A percentile compares a stretch with the other conserved stretches of the same genome.
These are phyloP conservation scores for Plasmopara muralis DNA, from an alignment of 352 stramenopile genomes.

Conservation along the genomic window DNA sequence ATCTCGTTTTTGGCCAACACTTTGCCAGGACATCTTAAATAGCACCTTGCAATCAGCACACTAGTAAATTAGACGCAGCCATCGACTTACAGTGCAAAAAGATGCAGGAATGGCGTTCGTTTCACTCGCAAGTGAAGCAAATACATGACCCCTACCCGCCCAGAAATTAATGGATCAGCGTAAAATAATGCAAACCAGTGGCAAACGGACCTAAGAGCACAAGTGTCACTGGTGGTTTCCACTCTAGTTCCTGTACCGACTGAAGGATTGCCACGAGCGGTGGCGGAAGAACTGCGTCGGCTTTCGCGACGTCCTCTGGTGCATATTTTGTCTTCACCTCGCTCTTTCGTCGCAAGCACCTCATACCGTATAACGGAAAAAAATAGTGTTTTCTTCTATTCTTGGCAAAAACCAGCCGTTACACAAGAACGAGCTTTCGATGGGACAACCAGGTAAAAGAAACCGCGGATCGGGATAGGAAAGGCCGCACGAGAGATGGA, in stretches of 20 bases:
- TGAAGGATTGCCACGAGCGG: constrained; percentile 32
- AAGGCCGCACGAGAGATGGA: constrained; percentile 10
- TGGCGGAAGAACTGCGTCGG: constrained; percentile 19
- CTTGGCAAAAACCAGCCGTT: constrained; percentile 16
- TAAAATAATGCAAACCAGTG: not conserved
- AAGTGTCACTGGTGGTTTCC: constrained; percentile 54
- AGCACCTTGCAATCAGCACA: constrained; percentile 4
- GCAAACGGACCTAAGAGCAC: constrained; percentile 30
- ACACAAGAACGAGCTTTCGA: constrained; percentile 9
- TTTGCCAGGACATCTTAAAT: constrained; percentile 59
- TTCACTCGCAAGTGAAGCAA: constrained; percentile 49
- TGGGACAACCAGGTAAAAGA: constrained; percentile 10
- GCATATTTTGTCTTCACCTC: constrained; percentile 3
- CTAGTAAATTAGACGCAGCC: not conserved
- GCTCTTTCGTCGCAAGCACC: constrained; percentile 21
- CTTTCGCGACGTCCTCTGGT: constrained; percentile 2
- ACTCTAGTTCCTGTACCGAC: constrained; percentile 46
- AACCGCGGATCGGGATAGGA: constrained; percentile 2
- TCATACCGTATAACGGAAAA: constrained; percentile 4
- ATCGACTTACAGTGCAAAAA: constrained; percentile 40
- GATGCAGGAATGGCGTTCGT: constrained; percentile 27
- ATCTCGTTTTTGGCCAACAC: constrained; percentile 35
- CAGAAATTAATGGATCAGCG: not conserved
- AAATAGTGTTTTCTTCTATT: not conserved
- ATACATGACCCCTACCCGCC: constrained; percentile 37